phyloP scores from a whole-genome alignment of 106 monocot genomes.

The Vanilla planifolia region DNA sequence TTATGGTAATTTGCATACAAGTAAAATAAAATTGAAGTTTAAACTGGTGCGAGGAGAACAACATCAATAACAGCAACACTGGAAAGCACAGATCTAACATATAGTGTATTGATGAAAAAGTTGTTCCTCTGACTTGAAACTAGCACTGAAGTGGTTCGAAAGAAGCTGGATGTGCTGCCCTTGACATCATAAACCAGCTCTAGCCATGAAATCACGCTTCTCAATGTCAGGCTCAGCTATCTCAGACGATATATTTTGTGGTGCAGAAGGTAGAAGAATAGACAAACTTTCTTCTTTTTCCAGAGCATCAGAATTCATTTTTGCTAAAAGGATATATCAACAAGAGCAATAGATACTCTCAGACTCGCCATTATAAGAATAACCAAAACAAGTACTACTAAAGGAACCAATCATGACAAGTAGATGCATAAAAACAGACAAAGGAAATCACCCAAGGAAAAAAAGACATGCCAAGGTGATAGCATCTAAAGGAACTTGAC shows the following conservation, averaged over 20 bases:
- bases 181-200: slow-evolving; percentile 29
- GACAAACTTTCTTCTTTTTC: background rate
- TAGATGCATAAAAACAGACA: too few relatives aligned
- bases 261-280: slow-evolving; percentile 8
- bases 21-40: background rate
- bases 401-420: too few relatives aligned
- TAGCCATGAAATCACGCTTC: slow-evolving; percentile 26
- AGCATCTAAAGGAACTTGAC: too few relatives aligned
- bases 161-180: slow-evolving; percentile 28
- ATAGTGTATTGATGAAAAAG: slow-evolving; percentile 53
- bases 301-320: too few relatives aligned
- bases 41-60: background rate
- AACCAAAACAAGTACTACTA: too few relatives aligned
- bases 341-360: too few relatives aligned
- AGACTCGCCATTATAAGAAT: too few relatives aligned
- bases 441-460: too few relatives aligned
- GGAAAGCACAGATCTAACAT: background rate
- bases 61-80: slow-evolving; percentile 4
- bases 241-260: slow-evolving; percentile 1
- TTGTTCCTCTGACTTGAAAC: slow-evolving; percentile 13
- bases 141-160: slow-evolving; percentile 43
- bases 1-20: slow-evolving; percentile 45
- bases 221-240: slow-evolving; percentile 3
- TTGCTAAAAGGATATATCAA: too few relatives aligned
- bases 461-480: too few relatives aligned